Conservation (phyloP, 805 yeast genomes). For the Metschnikowia hibisci region DNA sequence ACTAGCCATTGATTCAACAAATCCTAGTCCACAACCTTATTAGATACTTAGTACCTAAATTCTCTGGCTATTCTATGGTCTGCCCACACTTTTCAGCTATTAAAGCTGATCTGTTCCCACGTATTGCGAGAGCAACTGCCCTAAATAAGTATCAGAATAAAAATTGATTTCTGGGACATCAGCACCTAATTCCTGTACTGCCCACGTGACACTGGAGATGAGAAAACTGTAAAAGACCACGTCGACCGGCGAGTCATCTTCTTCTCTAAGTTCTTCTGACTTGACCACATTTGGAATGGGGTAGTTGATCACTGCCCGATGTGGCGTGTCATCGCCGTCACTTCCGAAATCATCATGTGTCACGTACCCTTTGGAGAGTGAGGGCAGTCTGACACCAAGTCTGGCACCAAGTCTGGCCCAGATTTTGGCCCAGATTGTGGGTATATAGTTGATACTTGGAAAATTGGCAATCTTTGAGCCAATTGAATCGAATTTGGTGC, state of each 20-base stretch:
- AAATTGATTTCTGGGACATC: conserved; percentile 16
- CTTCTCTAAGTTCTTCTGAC: conserved; percentile 34
- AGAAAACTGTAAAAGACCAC: conserved; percentile 80
- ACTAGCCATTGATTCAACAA: too few relatives aligned
- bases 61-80: too few relatives aligned
- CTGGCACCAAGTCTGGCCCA: too few relatives aligned
- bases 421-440: too few relatives aligned
- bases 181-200: conserved; percentile 27
- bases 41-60: too few relatives aligned
- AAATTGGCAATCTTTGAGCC: too few relatives aligned
- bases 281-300: conserved; percentile 79
- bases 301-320: conserved; percentile 56
- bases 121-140: conserved; percentile 31
- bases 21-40: too few relatives aligned
- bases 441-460: too few relatives aligned
- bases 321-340: conserved; percentile 80
- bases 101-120: conserved; percentile 15
- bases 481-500: too few relatives aligned
- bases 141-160: conserved; percentile 34
- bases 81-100: not conserved
- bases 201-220: conserved; percentile 31
- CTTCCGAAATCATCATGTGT: conserved; percentile 82
- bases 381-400: not conserved
- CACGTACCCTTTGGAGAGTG: conserved; percentile 62
- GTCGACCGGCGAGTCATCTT: conserved; percentile 44